Conservation (phyloP, 2,329 filamentous ascomycete genomes). For the Fusarium lateritium region DNA sequence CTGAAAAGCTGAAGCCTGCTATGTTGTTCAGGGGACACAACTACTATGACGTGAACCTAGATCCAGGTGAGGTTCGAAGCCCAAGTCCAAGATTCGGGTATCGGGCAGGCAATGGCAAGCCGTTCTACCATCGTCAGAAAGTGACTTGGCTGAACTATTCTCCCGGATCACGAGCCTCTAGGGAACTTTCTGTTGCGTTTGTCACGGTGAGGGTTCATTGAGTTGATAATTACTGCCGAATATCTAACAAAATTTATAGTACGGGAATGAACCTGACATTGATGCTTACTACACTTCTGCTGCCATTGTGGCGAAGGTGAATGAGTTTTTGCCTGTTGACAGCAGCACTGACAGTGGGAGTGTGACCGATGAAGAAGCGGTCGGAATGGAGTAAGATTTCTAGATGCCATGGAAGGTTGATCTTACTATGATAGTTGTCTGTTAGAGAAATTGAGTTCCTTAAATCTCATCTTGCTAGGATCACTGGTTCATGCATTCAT, state of each 20-base stretch:
- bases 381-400: background rate
- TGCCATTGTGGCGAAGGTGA: slow-evolving; percentile 16
- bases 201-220: background rate
- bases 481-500: too few relatives aligned
- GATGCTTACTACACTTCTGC: slow-evolving; percentile 22
- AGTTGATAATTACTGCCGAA: background rate
- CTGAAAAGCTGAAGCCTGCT: too few relatives aligned
- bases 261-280: slow-evolving; percentile 8
- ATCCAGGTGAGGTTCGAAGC: background rate
- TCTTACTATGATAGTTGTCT: too few relatives aligned
- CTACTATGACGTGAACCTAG: accelerated
- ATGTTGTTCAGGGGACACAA: too few relatives aligned
- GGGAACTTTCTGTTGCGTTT: slow-evolving; percentile 23
- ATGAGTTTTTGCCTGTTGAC: accelerated
- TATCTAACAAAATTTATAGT: background rate
- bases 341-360: background rate
- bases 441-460: background rate
- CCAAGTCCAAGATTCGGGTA: too few relatives aligned
- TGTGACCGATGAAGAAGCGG: background rate
- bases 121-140: background rate
- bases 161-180: background rate
- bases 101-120: background rate
- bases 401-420: background rate
- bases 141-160: slow-evolving; percentile 30
- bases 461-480: too few relatives aligned